phyloP scores from a whole-genome alignment of 73 alveolate species.

The Paramecium tetraurelia region DNA sequence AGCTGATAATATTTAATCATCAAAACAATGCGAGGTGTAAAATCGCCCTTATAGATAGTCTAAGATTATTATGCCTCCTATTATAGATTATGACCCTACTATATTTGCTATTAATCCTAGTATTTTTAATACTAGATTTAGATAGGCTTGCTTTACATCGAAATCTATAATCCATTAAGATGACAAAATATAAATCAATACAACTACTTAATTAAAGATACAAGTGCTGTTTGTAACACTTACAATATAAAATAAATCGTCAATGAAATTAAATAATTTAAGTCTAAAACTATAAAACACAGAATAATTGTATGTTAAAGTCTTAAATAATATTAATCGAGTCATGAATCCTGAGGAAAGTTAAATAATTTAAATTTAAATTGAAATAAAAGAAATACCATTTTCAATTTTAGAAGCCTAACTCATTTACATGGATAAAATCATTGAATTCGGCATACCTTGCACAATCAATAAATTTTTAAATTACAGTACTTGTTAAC shows the following conservation, averaged over 20 bases:
- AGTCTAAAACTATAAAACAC: background rate
- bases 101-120: constrained; percentile 30
- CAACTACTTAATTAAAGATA: background rate
- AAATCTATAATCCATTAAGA: background rate
- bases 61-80: background rate
- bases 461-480: constrained; percentile 44
- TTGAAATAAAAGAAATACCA: background rate
- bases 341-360: background rate
- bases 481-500: no score
- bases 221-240: background rate
- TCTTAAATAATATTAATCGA: background rate
- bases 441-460: background rate
- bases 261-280: background rate
- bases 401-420: background rate
- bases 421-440: background rate
- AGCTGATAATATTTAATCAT: background rate
- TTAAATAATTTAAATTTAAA: background rate
- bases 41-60: background rate
- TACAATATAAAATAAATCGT: background rate
- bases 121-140: background rate
- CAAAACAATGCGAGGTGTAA: background rate
- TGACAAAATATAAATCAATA: background rate
- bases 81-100: background rate
- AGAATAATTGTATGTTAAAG: background rate
- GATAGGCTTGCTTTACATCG: background rate